Conservation (phyloP, 2,329 filamentous ascomycete genomes). For the Aureobasidium sp. region DNA sequence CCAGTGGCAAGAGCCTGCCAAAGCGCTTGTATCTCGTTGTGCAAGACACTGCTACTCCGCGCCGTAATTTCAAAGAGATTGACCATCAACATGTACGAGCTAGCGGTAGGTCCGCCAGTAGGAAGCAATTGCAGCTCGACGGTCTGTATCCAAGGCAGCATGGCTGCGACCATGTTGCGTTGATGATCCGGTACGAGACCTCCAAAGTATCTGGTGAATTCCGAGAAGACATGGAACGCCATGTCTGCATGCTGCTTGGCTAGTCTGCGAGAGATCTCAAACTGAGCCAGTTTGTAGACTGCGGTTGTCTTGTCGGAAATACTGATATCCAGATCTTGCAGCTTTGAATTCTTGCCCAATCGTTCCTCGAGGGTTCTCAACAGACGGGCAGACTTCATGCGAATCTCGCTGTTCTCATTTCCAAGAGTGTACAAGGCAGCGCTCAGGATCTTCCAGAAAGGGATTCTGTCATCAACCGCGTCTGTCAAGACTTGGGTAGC, state of each 20-base stretch:
- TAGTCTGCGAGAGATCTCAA: slow-evolving; percentile 87
- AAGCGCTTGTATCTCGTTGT: slow-evolving; percentile 94
- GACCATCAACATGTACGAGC: slow-evolving; percentile 88
- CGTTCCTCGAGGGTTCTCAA: slow-evolving; percentile 76
- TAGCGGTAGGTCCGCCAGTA: slow-evolving; percentile 80
- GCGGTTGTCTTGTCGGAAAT: slow-evolving; percentile 98
- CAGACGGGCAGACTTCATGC: slow-evolving; percentile 78
- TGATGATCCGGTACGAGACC: slow-evolving; percentile 75
- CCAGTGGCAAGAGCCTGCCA: slow-evolving; percentile 96
- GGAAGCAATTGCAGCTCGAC: slow-evolving; percentile 90
- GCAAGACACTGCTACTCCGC: slow-evolving; percentile 75
- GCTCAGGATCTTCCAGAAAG: slow-evolving; percentile 86
- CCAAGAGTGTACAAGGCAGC: slow-evolving; percentile 88
- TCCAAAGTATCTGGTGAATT: slow-evolving; percentile 91
- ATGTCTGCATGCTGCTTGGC: slow-evolving; percentile 82
- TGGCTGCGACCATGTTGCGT: slow-evolving; percentile 87
- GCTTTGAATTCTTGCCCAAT: slow-evolving; percentile 77
- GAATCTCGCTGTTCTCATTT: slow-evolving; percentile 80
- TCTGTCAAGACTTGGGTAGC: slow-evolving; percentile 81
- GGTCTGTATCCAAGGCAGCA: slow-evolving; percentile 92
- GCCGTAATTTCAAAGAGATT: slow-evolving; percentile 97
- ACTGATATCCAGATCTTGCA: slow-evolving; percentile 96
- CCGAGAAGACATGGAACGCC: slow-evolving; percentile 90
- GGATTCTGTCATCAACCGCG: slow-evolving; percentile 65
- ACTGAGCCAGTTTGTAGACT: slow-evolving; percentile 95